Conservation (phyloP, 768 basidiomycete species). For the Suillus tomentosus region DNA sequence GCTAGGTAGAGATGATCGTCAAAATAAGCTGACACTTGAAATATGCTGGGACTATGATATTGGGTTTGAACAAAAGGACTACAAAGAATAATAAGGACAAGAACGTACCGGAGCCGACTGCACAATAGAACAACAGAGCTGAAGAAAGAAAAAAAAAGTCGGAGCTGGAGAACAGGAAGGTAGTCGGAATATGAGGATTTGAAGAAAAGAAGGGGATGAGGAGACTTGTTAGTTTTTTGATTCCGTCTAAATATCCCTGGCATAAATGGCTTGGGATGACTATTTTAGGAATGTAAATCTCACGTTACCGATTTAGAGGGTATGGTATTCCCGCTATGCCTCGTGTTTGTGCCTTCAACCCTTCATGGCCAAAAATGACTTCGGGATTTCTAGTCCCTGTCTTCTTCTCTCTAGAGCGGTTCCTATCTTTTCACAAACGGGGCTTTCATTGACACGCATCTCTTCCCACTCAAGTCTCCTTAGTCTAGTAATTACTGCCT, state of each 20-base stretch:
- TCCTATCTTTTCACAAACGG: constrained; percentile 17
- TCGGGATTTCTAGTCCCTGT: constrained; percentile 36
- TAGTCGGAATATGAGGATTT: constrained; percentile 29
- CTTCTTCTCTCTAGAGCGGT: constrained; percentile 20
- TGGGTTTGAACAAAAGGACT: constrained; percentile 9
- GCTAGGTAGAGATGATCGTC: constrained; percentile 38
- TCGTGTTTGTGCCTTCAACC: constrained; percentile 29
- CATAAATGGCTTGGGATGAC: constrained; percentile 1
- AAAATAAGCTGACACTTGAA: constrained; percentile 34
- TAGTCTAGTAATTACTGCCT: constrained; percentile 12
- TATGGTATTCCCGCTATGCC: constrained; percentile 27
- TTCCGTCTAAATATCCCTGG: constrained; percentile 36
- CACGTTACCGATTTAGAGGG: constrained; percentile 18
- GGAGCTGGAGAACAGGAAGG: constrained; percentile 41
- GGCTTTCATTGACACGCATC: constrained; percentile 29
- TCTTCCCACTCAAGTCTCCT: constrained; percentile 23
- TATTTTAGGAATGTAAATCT: constrained; percentile 18
- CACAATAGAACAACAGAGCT: constrained; percentile 37
- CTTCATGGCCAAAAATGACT: constrained; percentile 14
- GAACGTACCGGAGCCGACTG: constrained; percentile 24
- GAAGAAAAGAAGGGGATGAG: constrained; percentile 23
- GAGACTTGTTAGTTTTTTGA: constrained; percentile 25
- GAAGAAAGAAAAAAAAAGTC: constrained; percentile 38
- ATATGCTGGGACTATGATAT: constrained; percentile 31
- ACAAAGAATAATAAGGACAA: not conserved